Conservation (phyloP, 2,329 filamentous ascomycete species). For the Pestalotiopsis sp. region DNA sequence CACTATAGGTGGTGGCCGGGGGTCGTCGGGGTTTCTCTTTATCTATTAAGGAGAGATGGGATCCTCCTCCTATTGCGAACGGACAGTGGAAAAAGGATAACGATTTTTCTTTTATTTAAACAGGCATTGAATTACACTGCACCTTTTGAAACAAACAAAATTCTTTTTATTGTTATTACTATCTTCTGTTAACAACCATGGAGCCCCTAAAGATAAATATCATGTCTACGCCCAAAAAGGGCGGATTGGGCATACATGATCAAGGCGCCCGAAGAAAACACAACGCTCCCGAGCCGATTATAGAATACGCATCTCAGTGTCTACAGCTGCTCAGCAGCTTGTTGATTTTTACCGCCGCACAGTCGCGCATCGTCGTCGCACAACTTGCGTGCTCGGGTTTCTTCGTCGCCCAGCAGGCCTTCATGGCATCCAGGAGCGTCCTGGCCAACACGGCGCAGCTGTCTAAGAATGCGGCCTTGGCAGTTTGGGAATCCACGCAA, state of each 20-base stretch:
- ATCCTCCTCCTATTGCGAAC: background rate
- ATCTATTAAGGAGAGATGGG: background rate
- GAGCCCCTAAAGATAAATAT: slow-evolving; percentile 34
- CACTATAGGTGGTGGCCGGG: background rate
- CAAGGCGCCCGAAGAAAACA: slow-evolving; percentile 31
- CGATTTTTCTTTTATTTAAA: background rate
- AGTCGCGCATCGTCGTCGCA: slow-evolving; percentile 32
- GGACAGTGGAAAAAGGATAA: background rate
- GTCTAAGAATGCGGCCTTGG: slow-evolving; percentile 23
- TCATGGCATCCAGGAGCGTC: slow-evolving; percentile 27
- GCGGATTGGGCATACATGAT: slow-evolving; percentile 30
- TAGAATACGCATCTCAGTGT: slow-evolving; percentile 36
- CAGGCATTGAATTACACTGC: background rate
- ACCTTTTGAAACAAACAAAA: background rate
- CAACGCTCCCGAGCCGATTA: slow-evolving; percentile 35
- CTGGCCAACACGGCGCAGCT: slow-evolving; percentile 9
- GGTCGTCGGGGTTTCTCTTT: background rate
- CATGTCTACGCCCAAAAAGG: slow-evolving; percentile 40
- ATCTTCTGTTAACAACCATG: background rate
- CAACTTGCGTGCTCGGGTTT: slow-evolving; percentile 30
- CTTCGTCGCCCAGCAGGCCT: slow-evolving; percentile 30
- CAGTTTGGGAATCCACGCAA: slow-evolving; percentile 38
- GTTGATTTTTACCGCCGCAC: slow-evolving; percentile 34
- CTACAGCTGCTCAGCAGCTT: slow-evolving; percentile 36
- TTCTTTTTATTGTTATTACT: background rate